A percentile compares a stretch with the other conserved stretches of the same genome.
Evolutionary conservation across 306 rosid genomes (phyloP).

Genomic region (Hippophae gyantsensis): DNA sequence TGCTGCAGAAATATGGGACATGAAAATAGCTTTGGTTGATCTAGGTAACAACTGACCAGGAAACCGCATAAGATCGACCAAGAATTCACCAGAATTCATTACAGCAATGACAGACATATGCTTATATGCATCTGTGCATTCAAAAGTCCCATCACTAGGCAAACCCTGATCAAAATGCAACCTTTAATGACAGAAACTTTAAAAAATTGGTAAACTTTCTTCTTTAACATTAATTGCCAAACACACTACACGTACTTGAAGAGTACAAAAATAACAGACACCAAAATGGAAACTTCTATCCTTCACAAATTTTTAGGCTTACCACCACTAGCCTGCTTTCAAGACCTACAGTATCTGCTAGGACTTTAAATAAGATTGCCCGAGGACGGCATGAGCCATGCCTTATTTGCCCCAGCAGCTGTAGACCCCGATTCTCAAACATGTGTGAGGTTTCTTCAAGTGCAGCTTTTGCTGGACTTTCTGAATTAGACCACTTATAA

Average conservation of each 20-base stretch:
- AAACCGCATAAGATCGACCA: conserved; percentile 93
- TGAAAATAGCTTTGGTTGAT: conserved; percentile 74
- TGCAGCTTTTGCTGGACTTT: conserved; percentile 87
- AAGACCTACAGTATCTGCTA: conserved; percentile 95
- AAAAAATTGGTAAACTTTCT: too few species aligned
- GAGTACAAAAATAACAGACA: not conserved
- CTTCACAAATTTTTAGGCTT: conserved; percentile 33
- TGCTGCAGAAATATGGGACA: conserved; percentile 89
- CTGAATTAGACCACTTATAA: conserved; percentile 73
- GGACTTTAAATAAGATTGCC: conserved; percentile 84
- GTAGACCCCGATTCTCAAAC: conserved; percentile 81
- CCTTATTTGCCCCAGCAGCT: conserved; percentile 85
- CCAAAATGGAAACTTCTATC: conserved; percentile 4
- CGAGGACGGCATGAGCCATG: conserved; percentile 94
- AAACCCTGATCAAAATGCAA: conserved; percentile 57
- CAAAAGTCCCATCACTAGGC: conserved; percentile 73
- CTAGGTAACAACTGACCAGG: conserved; percentile 83
- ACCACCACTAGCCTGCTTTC: conserved; percentile 91
- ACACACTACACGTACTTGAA: not conserved
- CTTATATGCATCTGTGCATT: conserved; percentile 71
- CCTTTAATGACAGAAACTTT: conserved; percentile 8
- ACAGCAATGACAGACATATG: conserved; percentile 82
- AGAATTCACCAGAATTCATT: conserved; percentile 72
- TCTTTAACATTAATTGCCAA: not conserved
- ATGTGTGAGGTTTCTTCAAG: conserved; percentile 70